Percentiles rank a stretch among this genome's conserved stretches.
phyloP scores from a whole-genome alignment of 1,139 yeast species.

The Yamadazyma buinensis region DNA sequence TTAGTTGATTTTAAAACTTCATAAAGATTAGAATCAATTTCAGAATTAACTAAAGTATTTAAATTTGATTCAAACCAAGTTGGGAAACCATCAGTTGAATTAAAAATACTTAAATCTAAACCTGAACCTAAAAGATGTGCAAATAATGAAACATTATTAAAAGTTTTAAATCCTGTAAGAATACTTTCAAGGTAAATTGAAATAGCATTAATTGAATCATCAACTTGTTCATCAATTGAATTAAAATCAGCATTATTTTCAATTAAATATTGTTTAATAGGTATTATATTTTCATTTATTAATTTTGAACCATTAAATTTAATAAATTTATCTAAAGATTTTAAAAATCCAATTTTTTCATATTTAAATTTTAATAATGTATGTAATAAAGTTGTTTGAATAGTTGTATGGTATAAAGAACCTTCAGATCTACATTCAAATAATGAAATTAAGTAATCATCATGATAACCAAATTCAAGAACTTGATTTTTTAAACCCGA shows the following conservation, averaged over 20 bases:
- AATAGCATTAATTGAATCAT: conserved; percentile 7
- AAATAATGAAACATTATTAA: conserved; percentile 4
- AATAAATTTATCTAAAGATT: conserved; percentile 36
- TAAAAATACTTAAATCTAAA: conserved; percentile 5
- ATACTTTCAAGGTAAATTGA: conserved; percentile 7
- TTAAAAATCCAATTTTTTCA: conserved; percentile 20
- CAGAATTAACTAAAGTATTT: background rate
- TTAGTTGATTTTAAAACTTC: conserved; percentile 7
- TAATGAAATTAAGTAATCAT: conserved; percentile 33
- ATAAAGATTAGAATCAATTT: conserved; percentile 6
- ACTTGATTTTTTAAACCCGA: conserved; percentile 40
- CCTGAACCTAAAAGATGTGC: conserved; percentile 12
- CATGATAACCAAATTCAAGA: conserved; percentile 27
- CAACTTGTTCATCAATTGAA: conserved; percentile 3
- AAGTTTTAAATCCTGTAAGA: conserved; percentile 1
- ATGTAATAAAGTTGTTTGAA: conserved; percentile 50
- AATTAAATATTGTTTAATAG: conserved; percentile 18
- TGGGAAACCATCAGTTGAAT: background rate
- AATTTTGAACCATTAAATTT: conserved; percentile 37
- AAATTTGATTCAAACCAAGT: conserved; percentile 5
- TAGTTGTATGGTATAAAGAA: conserved; percentile 45
- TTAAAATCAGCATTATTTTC: conserved; percentile 4
- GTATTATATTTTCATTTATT: conserved; percentile 29
- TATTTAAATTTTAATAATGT: conserved; percentile 33
- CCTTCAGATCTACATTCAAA: conserved; percentile 61